Percentiles rank a stretch among this genome's conserved stretches.
Evolutionary conservation across 2,329 filamentous ascomycete genomes (phyloP).

Genomic region (Neodidymelliopsis sp.): DNA sequence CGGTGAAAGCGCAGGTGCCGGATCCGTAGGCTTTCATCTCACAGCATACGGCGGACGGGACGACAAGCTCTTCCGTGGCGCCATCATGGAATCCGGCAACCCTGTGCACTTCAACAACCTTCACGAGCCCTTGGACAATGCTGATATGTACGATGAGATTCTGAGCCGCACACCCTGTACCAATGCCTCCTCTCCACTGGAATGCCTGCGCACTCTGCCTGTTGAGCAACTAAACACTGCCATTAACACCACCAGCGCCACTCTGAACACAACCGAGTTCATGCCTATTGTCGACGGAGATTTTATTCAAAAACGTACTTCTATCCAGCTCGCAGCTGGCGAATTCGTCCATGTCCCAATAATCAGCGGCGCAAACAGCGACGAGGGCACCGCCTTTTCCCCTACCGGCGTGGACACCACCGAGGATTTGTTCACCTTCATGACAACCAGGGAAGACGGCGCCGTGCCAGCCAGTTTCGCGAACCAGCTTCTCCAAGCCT

Average conservation of each 20-base stretch:
- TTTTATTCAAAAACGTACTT: slow-evolving; percentile 61
- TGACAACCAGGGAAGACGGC: slow-evolving; percentile 33
- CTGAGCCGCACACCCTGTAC: slow-evolving; percentile 34
- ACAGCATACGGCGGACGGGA: slow-evolving; percentile 58
- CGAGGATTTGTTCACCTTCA: slow-evolving; percentile 59
- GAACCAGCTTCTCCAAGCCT: slow-evolving; percentile 35
- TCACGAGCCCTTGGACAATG: slow-evolving; percentile 27
- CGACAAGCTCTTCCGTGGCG: slow-evolving; percentile 57
- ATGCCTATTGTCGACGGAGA: slow-evolving; percentile 63
- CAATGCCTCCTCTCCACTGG: slow-evolving; percentile 33
- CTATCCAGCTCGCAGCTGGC: slow-evolving; percentile 63
- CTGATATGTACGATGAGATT: slow-evolving; percentile 31
- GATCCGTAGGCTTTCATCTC: slow-evolving; percentile 55
- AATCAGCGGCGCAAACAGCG: slow-evolving; percentile 69
- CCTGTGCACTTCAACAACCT: slow-evolving; percentile 42
- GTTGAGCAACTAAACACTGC: slow-evolving; percentile 65
- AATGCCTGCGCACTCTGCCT: slow-evolving; percentile 64
- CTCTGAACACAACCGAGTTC: slow-evolving; percentile 40
- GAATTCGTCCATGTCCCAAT: slow-evolving; percentile 71
- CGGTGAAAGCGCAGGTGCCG: slow-evolving; percentile 55
- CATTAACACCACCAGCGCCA: slow-evolving; percentile 55
- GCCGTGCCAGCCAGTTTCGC: slow-evolving; percentile 34
- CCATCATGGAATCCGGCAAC: slow-evolving; percentile 56
- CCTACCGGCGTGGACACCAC: slow-evolving; percentile 63
- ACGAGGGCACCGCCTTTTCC: slow-evolving; percentile 69